These are phyloP conservation scores for Xylaria sp. DNA, from an alignment of 2,329 filamentous ascomycete species.

Conservation along the genomic window DNA sequence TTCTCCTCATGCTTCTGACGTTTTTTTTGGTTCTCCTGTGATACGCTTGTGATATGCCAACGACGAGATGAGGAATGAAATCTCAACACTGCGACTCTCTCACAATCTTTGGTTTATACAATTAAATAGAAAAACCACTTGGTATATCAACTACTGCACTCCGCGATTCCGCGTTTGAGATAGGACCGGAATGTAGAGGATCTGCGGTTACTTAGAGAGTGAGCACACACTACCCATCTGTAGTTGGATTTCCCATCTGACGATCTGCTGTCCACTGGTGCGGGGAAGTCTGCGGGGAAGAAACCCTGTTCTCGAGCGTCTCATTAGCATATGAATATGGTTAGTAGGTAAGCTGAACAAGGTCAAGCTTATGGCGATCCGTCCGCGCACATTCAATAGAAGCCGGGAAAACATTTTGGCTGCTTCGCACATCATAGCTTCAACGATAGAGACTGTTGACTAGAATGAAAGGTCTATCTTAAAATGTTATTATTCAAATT, in stretches of 20 bases:
- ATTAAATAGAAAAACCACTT: neutral
- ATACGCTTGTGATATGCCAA: slow-evolving; percentile 1
- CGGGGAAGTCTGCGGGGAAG: slow-evolving; percentile 34
- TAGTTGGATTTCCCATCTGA: slow-evolving; percentile 21
- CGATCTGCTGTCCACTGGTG: slow-evolving; percentile 15
- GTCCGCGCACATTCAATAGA: neutral
- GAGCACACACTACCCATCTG: neutral
- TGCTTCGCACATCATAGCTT: neutral
- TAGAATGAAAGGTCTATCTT: too few relatives aligned
- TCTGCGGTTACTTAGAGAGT: slow-evolving; percentile 1
- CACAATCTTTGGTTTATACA: neutral
- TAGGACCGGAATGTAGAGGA: slow-evolving; percentile 7
- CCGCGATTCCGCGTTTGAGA: slow-evolving; percentile 4
- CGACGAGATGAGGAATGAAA: neutral
- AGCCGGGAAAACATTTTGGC: neutral
- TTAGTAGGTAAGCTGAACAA: slow-evolving; percentile 8
- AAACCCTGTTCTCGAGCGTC: slow-evolving; percentile 1
- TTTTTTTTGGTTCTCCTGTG: slow-evolving; percentile 2
- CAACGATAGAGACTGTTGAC: too few relatives aligned
- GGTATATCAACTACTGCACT: slow-evolving; percentile 4
- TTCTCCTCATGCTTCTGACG: slow-evolving; percentile 15
- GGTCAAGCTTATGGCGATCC: slow-evolving; percentile 1
- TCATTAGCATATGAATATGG: neutral
- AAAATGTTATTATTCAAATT: neutral
- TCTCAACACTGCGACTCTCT: neutral